phyloP scores from a whole-genome alignment of 768 basidiomycete genomes.

The Paxillus ammoniavirescens region DNA sequence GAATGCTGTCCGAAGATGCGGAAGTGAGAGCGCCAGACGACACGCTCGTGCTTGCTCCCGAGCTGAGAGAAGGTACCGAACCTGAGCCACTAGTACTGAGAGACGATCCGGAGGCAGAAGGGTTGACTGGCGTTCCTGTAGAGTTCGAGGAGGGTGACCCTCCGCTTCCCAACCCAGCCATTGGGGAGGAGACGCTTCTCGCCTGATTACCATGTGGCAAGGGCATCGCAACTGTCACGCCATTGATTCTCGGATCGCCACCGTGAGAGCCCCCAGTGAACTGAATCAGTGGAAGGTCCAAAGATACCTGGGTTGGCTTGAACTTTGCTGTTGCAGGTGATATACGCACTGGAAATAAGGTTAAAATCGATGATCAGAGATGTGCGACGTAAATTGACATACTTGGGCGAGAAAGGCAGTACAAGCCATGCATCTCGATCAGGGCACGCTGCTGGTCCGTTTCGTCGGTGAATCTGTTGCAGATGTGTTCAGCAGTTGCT shows the following conservation, averaged over 20 bases:
- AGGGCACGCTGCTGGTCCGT: conserved; percentile 86
- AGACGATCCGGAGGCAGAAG: conserved; percentile 47
- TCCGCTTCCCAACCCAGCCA: conserved; percentile 42
- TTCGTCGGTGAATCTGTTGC: conserved; percentile 79
- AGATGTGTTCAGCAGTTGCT: conserved; percentile 3
- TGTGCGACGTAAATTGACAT: conserved; percentile 29
- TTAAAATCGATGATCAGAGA: conserved; percentile 11
- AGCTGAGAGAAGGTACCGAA: conserved; percentile 52
- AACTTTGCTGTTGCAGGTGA: conserved; percentile 88
- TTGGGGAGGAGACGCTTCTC: conserved; percentile 71
- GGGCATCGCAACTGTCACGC: conserved; percentile 50
- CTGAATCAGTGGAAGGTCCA: conserved; percentile 47
- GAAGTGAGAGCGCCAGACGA: conserved; percentile 52
- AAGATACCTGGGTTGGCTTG: conserved; percentile 55
- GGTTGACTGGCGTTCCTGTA: conserved; percentile 36
- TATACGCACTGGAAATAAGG: conserved; percentile 70
- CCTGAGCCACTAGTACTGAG: conserved; percentile 45
- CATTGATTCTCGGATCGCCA: conserved; percentile 33
- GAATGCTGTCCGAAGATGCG: conserved; percentile 51
- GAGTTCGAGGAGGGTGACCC: conserved; percentile 21
- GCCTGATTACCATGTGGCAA: conserved; percentile 43
- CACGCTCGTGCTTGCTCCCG: conserved; percentile 43
- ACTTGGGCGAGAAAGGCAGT: conserved; percentile 89
- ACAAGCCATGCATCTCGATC: conserved; percentile 89
- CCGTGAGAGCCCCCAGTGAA: conserved; percentile 32